These are phyloP conservation scores for Pouteria glomerata DNA, from an alignment of 148 eudicot genomes.

Conservation along the genomic window DNA sequence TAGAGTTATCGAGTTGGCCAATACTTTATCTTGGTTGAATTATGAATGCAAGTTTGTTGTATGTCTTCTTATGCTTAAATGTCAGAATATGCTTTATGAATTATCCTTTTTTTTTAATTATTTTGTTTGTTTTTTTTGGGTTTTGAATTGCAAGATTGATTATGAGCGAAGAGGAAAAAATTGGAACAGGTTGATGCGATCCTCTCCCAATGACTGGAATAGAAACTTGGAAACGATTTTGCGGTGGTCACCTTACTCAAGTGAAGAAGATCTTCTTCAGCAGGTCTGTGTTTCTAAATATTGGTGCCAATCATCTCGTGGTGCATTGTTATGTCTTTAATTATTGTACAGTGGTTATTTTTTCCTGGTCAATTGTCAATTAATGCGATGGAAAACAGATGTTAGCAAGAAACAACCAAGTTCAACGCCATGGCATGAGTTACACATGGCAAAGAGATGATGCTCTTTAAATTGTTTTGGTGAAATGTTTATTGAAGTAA, in stretches of 20 bases:
- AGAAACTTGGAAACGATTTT: constrained; percentile 53
- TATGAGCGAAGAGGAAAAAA: constrained; percentile 51
- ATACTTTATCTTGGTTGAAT: neutral
- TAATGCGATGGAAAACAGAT: neutral
- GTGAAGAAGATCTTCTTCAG: constrained; percentile 53
- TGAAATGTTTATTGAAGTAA: neutral
- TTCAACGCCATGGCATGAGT: neutral
- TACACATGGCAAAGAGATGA: neutral
- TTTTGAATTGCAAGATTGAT: constrained; percentile 33
- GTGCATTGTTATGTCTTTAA: neutral
- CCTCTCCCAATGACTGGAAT: constrained; percentile 53
- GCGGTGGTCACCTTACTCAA: constrained; percentile 68
- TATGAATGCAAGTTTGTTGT: neutral
- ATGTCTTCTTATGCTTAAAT: neutral
- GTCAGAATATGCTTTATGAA: neutral
- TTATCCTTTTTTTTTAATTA: neutral
- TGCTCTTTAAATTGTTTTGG: neutral
- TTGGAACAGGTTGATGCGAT: constrained; percentile 44
- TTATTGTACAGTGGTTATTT: neutral
- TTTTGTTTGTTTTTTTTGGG: neutral
- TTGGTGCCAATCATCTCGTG: neutral
- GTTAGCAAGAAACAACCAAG: too few relatives aligned
- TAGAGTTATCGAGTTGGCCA: neutral
- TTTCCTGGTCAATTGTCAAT: neutral
- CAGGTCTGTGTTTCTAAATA: constrained; percentile 33